phyloP scores from a whole-genome alignment of 2,329 filamentous ascomycete species.

The Volutella citrinella region DNA sequence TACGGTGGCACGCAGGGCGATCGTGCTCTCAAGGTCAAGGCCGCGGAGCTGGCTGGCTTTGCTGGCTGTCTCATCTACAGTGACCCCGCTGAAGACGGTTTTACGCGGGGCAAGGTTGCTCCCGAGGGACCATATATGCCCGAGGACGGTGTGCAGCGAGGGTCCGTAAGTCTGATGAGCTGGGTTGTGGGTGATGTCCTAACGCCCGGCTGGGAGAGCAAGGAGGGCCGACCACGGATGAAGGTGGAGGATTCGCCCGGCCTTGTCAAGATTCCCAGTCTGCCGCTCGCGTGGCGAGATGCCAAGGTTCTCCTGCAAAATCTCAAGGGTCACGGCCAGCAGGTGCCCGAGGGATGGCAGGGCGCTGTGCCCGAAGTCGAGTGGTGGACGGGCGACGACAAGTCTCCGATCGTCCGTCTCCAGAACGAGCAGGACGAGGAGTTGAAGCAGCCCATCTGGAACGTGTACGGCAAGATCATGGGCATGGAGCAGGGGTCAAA shows the following conservation, averaged over 20 bases:
- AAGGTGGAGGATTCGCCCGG: slow-evolving; percentile 67
- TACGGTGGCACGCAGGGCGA: slow-evolving; percentile 74
- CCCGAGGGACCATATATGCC: slow-evolving; percentile 81
- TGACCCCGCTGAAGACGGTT: slow-evolving; percentile 83
- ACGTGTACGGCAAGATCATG: slow-evolving; percentile 78
- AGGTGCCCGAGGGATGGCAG: slow-evolving; percentile 67
- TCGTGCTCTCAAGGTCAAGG: slow-evolving; percentile 79
- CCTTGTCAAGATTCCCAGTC: slow-evolving; percentile 79
- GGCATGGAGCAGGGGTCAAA: slow-evolving; percentile 84
- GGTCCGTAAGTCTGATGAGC: slow-evolving; percentile 74
- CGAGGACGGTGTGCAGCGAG: slow-evolving; percentile 77
- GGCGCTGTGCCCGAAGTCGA: slow-evolving; percentile 74
- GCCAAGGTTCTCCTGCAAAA: slow-evolving; percentile 75
- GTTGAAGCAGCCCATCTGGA: slow-evolving; percentile 82
- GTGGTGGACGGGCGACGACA: slow-evolving; percentile 81
- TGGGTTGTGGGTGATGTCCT: slow-evolving; percentile 89
- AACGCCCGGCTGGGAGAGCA: slow-evolving; percentile 81
- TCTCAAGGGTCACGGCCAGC: slow-evolving; percentile 70
- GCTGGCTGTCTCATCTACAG: slow-evolving; percentile 89
- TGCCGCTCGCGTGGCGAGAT: slow-evolving; percentile 88
- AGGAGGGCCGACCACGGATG: slow-evolving; percentile 62
- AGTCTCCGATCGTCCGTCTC: slow-evolving; percentile 75
- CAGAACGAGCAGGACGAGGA: slow-evolving; percentile 85
- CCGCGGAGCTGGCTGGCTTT: slow-evolving; percentile 82
- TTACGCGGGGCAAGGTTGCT: slow-evolving; percentile 66